Conservation (phyloP, 306 rosid species). For the Prunus davidiana region DNA sequence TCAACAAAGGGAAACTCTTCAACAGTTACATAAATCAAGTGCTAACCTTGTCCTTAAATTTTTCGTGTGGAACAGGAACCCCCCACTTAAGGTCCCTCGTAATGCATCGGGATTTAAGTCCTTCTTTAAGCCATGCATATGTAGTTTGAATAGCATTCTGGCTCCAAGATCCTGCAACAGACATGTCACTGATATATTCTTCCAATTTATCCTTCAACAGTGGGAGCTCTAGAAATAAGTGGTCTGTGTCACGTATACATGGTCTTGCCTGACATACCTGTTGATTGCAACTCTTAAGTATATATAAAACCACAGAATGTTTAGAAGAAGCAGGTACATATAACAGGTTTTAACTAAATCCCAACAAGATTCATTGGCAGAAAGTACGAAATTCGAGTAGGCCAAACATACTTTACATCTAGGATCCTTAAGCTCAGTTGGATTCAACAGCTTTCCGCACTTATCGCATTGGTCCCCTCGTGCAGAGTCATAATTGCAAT, state of each 20-base stretch:
- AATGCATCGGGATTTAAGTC: slow-evolving; percentile 60
- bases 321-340: no score
- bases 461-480: slow-evolving; percentile 82
- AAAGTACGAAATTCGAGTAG: not conserved
- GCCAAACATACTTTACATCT: slow-evolving; percentile 56
- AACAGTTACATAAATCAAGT: not conserved
- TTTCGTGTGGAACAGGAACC: slow-evolving; percentile 78
- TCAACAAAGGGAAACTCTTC: not conserved
- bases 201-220: slow-evolving; percentile 58
- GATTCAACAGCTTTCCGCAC: slow-evolving; percentile 66
- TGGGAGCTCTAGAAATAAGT: slow-evolving; percentile 75
- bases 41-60: slow-evolving; percentile 60
- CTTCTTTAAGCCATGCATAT: slow-evolving; percentile 65
- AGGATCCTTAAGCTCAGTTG: slow-evolving; percentile 61
- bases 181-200: slow-evolving; percentile 50
- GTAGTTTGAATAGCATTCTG: slow-evolving; percentile 72
- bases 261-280: slow-evolving; percentile 63
- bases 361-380: not conserved
- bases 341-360: not conserved
- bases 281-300: not conserved
- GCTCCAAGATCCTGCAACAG: slow-evolving; percentile 69
- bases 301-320: not conserved
- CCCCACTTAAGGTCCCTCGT: slow-evolving; percentile 87
- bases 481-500: slow-evolving; percentile 65
- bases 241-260: slow-evolving; percentile 52